Evolutionary conservation across 2,329 filamentous ascomycete species (phyloP).

Genomic region (Trichoderma citrinoviride): DNA sequence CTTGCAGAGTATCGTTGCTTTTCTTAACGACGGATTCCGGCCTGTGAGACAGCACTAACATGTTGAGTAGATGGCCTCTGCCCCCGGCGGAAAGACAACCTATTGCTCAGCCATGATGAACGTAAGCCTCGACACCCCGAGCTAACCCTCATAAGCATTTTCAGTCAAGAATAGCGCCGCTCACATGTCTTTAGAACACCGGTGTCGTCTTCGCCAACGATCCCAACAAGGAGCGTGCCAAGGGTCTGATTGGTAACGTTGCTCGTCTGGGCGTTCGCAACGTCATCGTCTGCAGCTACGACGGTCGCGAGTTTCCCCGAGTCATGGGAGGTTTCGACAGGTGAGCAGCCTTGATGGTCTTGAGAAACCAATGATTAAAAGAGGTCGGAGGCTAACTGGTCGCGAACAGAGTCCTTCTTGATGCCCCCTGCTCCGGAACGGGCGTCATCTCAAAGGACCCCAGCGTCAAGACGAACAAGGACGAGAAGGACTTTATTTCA

Average conservation of each 20-base stretch:
- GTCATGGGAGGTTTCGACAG: constrained; percentile 96
- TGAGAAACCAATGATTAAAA: no score
- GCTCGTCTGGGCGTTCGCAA: constrained; percentile 93
- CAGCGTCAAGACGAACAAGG: constrained; percentile 97
- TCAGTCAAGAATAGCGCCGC: neutral
- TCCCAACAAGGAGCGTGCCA: constrained; percentile 86
- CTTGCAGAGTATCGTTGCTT: neutral
- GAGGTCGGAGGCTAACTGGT: neutral
- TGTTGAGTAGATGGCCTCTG: constrained; percentile 27
- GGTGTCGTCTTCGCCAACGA: constrained; percentile 96
- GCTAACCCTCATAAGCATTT: constrained; percentile 47
- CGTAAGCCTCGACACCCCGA: constrained; percentile 34
- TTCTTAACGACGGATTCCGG: neutral
- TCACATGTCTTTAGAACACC: constrained; percentile 70
- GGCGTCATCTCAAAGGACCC: constrained; percentile 97
- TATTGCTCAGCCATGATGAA: constrained; percentile 65
- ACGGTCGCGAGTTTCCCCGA: constrained; percentile 88
- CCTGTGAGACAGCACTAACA: neutral
- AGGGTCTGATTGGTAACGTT: constrained; percentile 97
- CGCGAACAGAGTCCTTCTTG: constrained; percentile 65
- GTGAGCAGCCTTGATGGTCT: neutral
- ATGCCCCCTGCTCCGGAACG: constrained; percentile 93
- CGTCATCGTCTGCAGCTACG: constrained; percentile 92
- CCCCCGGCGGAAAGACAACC: constrained; percentile 32
- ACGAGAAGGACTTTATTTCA: constrained; percentile 87